phyloP scores from a whole-genome alignment of 306 rosid species.

The Benincasa hispida region DNA sequence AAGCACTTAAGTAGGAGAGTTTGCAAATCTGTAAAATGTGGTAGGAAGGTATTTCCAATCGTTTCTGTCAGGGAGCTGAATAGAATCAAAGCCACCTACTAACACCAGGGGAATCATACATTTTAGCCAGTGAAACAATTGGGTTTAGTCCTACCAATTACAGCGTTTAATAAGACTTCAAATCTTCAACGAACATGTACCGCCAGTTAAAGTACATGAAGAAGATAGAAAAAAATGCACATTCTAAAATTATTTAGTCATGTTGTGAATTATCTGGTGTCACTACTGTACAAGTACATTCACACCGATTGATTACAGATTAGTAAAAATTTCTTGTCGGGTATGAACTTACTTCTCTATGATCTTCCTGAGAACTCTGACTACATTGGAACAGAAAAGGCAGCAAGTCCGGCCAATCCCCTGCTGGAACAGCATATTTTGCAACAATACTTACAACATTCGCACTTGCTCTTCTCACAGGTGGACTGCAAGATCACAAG shows the following conservation, averaged over 20 bases:
- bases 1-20: slow-evolving; percentile 86
- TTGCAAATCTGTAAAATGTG: slow-evolving; percentile 79
- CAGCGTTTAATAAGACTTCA: background rate
- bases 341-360: slow-evolving; percentile 64
- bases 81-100: slow-evolving; percentile 87
- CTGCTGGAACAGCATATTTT: slow-evolving; percentile 83
- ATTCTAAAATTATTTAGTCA: background rate
- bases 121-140: slow-evolving; percentile 5
- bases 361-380: slow-evolving; percentile 93
- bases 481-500: slow-evolving; percentile 44
- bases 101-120: slow-evolving; percentile 14
- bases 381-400: slow-evolving; percentile 92
- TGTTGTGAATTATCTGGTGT: background rate
- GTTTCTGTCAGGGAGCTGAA: slow-evolving; percentile 99
- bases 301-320: background rate
- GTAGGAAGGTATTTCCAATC: slow-evolving; percentile 73
- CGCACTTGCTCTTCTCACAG: slow-evolving; percentile 91
- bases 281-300: background rate
- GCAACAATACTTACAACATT: slow-evolving; percentile 89
- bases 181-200: background rate
- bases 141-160: background rate
- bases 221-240: background rate
- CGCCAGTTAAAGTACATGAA: background rate
- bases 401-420: slow-evolving; percentile 91
- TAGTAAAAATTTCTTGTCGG: background rate